Evolutionary conservation across 2,329 filamentous ascomycete species (phyloP), one percentile per base, ranked within the genome.

Genomic region (Penicillium sp.): DNA sequence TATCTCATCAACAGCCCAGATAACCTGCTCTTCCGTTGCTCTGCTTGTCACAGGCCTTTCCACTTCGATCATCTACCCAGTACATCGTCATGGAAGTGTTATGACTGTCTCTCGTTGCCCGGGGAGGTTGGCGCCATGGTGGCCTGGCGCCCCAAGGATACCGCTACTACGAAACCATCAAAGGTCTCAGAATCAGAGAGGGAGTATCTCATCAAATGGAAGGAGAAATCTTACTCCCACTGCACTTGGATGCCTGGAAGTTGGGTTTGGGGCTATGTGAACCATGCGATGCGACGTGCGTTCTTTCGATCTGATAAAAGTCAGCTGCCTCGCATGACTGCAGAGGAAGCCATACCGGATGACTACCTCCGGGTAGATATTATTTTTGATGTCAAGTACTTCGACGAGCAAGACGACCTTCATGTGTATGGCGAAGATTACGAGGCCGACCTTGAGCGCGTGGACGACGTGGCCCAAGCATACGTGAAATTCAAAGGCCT

Each of bases 161-260:
- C 85, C 26, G 81, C 86, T 44, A 89, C 90, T 68, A 75, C 51
- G 5, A 76, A 79, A 11, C 17, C 50, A 9, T 23, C 54, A 5
- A 53, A 62, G 5, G 50, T 45, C 17, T 57, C 50, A 8, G 90
- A 95, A 71, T 90, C 92, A 58, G 83, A 91, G n/a, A 93, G 93
- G 67, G 92, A 97, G 68, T 99, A 98, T 71, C 85, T 99, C 2
- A 80, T 99, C 69, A 97, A 95, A 73, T 98, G 93, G 92, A 88
- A 90, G 49, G 82, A 83, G 0, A 84, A 86, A 60, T 97, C 94
- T 0, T 96, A 97, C 71, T 90, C 89, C 65, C 89, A 91, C 66
- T 92, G 91, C 57, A 84, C 83, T 7, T 99, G 96, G 95, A 91
- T 92, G 84, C 88, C 92, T 9, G 95, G 94, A 13, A 84, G 90